A percentile compares a stretch with the other conserved stretches of the same genome.
Conservation (phyloP, 371 early-diverging fungal species). For the Lichtheimia ornata region DNA sequence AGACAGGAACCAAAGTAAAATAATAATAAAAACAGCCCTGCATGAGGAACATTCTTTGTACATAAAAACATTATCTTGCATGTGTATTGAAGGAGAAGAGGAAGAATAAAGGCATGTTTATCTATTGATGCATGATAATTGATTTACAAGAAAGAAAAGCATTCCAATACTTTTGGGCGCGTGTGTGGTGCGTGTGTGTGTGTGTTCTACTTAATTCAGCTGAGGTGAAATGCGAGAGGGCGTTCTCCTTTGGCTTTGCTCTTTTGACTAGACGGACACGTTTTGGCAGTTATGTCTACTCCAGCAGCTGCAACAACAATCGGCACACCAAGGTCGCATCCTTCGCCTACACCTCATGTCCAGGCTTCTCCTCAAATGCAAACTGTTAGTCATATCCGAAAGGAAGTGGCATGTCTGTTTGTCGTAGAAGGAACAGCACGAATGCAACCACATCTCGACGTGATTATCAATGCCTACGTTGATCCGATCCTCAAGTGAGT, state of each 20-base stretch:
- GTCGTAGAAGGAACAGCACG: conserved; percentile 62
- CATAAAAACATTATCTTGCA: not conserved
- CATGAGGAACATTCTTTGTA: no score
- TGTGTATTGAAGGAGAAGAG: no score
- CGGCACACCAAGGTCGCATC: conserved; percentile 38
- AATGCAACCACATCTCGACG: conserved; percentile 54
- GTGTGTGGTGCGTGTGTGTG: no score
- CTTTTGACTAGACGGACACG: not conserved
- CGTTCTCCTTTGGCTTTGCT: no score
- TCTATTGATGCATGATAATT: no score
- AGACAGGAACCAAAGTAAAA: conserved; percentile 1
- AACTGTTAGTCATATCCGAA: conserved; percentile 40
- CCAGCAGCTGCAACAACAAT: conserved; percentile 16
- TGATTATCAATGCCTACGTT: conserved; percentile 54
- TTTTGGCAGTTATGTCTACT: conserved; percentile 6
- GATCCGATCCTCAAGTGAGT: conserved; percentile 63
- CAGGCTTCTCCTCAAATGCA: conserved; percentile 81
- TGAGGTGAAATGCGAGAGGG: no score
- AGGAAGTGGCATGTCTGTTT: conserved; percentile 62
- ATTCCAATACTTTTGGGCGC: no score
- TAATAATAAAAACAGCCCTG: not conserved
- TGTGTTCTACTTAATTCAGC: no score
- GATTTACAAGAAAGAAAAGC: no score
- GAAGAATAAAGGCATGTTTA: no score
- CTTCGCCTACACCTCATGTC: conserved; percentile 67